phyloP scores from a whole-genome alignment of 1,284 basidiomycete genomes.

The Ustilago nuda region DNA sequence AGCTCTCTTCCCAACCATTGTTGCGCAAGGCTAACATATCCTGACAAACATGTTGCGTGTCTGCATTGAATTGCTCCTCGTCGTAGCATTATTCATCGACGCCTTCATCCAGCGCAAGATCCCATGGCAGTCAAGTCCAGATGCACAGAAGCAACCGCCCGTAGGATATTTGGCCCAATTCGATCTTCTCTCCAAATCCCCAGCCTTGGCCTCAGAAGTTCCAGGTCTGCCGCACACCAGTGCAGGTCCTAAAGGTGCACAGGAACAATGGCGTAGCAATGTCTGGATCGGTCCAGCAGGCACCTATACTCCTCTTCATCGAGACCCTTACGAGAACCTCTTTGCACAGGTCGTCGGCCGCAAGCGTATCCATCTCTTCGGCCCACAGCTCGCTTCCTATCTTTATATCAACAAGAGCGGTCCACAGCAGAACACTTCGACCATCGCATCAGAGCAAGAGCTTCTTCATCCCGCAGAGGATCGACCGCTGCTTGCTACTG shows the following conservation, averaged over 20 bases:
- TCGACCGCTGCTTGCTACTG: slow-evolving; percentile 29
- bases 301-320: slow-evolving; percentile 54
- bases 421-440: slow-evolving; percentile 48
- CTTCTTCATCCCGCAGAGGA: slow-evolving; percentile 24
- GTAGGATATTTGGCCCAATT: slow-evolving; percentile 56
- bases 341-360: slow-evolving; percentile 54
- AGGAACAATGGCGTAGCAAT: slow-evolving; percentile 57
- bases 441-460: slow-evolving; percentile 40
- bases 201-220: slow-evolving; percentile 37
- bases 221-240: slow-evolving; percentile 50
- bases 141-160: slow-evolving; percentile 9
- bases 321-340: slow-evolving; percentile 56
- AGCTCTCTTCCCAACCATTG: not conserved
- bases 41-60: not conserved
- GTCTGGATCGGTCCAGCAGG: slow-evolving; percentile 54
- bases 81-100: slow-evolving; percentile 44
- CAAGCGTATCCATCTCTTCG: slow-evolving; percentile 52
- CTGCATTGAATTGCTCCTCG: not conserved
- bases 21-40: not conserved
- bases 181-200: slow-evolving; percentile 41
- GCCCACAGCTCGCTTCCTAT: slow-evolving; percentile 23
- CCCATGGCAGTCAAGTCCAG: slow-evolving; percentile 22
- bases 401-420: slow-evolving; percentile 39
- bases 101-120: slow-evolving; percentile 52
- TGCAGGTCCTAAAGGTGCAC: slow-evolving; percentile 42